Conservation (phyloP, 1,284 basidiomycete genomes). For the Butyriboletus appendiculatus region DNA sequence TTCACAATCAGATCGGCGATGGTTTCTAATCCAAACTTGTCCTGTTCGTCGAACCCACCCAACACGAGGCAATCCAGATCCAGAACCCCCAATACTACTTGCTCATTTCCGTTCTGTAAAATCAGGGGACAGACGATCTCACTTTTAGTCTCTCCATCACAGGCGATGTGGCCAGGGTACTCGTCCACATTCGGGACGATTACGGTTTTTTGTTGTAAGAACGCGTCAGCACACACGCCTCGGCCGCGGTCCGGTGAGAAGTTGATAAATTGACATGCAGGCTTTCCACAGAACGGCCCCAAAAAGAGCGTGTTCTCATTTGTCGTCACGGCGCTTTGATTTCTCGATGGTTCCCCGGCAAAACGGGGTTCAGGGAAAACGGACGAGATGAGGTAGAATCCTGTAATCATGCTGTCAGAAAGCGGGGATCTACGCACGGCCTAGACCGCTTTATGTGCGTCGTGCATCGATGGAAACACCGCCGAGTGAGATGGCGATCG, state of each 20-base stretch:
- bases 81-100: slow-evolving; percentile 68
- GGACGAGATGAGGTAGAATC: slow-evolving; percentile 77
- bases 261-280: slow-evolving; percentile 83
- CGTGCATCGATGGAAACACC: not conserved
- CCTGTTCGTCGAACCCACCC: slow-evolving; percentile 75
- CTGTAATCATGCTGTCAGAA: slow-evolving; percentile 41
- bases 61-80: slow-evolving; percentile 81
- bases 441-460: not conserved
- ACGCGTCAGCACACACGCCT: slow-evolving; percentile 86
- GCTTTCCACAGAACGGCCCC: slow-evolving; percentile 87
- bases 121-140: slow-evolving; percentile 84
- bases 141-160: slow-evolving; percentile 83
- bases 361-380: slow-evolving; percentile 57
- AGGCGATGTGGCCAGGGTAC: slow-evolving; percentile 90
- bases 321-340: slow-evolving; percentile 8
- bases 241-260: slow-evolving; percentile 54
- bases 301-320: slow-evolving; percentile 51
- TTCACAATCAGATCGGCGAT: slow-evolving; percentile 64
- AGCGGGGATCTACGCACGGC: not conserved
- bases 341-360: slow-evolving; percentile 13
- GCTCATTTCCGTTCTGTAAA: slow-evolving; percentile 35
- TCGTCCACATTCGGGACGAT: slow-evolving; percentile 73
- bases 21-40: slow-evolving; percentile 69
- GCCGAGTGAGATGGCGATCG: not conserved
- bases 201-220: slow-evolving; percentile 52